A percentile compares a stretch with the other conserved stretches of the same genome.
These are phyloP conservation scores for Fusarium temperatum DNA, from an alignment of 2,329 filamentous ascomycete genomes.

Conservation along the genomic window DNA sequence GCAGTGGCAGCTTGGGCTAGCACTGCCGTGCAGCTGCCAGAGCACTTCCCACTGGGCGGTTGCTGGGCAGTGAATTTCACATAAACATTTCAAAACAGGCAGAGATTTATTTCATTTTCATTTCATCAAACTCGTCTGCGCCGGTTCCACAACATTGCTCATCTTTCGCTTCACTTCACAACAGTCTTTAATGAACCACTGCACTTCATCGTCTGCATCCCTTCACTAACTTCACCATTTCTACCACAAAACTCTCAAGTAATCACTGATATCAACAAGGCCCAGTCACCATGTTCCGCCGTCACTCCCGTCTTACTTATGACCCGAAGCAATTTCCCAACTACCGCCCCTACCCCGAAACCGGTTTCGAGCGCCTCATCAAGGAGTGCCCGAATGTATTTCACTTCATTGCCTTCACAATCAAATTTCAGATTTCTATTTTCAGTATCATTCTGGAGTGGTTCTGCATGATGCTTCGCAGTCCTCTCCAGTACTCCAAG, in stretches of 20 bases:
- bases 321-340: slow-evolving; percentile 29
- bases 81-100: neutral
- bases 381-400: neutral
- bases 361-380: neutral
- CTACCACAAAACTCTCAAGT: neutral
- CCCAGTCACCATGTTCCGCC: slow-evolving; percentile 12
- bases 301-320: slow-evolving; percentile 2
- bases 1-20: neutral
- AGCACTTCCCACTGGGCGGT: neutral
- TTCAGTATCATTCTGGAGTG: slow-evolving; percentile 9
- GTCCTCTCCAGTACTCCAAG: slow-evolving; percentile 1
- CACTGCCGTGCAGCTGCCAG: slow-evolving; percentile 16
- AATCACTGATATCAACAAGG: neutral
- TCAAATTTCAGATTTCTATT: slow-evolving; percentile 4
- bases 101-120: neutral
- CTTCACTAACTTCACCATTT: no score
- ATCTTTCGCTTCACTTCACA: neutral
- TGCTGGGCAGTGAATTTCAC: neutral
- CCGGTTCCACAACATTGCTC: neutral
- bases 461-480: slow-evolving; percentile 3
- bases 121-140: neutral
- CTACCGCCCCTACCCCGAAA: slow-evolving; percentile 13
- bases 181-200: neutral
- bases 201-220: neutral
- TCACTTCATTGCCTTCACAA: neutral